These are phyloP conservation scores for Fusarium sp. DNA, from an alignment of 2,329 filamentous ascomycete species.

Conservation along the genomic window DNA sequence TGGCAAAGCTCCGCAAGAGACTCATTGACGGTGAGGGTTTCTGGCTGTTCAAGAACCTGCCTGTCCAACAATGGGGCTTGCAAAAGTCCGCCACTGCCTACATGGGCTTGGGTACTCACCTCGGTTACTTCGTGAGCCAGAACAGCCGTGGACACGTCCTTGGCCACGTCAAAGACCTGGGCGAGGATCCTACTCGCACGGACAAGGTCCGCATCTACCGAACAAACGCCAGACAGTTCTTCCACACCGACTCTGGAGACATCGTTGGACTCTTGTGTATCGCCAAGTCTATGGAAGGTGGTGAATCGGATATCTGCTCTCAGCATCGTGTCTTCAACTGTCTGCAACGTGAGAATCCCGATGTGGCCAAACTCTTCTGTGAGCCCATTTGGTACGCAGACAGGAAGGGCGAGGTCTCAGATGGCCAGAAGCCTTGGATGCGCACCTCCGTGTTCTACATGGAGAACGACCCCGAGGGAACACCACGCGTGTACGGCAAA, in stretches of 20 bases:
- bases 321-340: constrained; percentile 85
- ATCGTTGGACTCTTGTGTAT: constrained; percentile 87
- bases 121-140: constrained; percentile 88
- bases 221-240: constrained; percentile 71
- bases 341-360: constrained; percentile 80
- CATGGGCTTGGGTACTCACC: constrained; percentile 85
- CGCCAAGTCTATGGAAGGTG: constrained; percentile 80
- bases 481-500: constrained; percentile 69
- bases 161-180: constrained; percentile 88
- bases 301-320: constrained; percentile 84
- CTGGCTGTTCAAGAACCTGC: constrained; percentile 88
- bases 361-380: constrained; percentile 80
- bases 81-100: constrained; percentile 85
- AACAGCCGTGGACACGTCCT: constrained; percentile 86
- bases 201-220: constrained; percentile 89
- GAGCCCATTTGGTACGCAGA: constrained; percentile 92
- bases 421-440: constrained; percentile 81
- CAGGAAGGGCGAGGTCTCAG: constrained; percentile 84
- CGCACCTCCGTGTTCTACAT: constrained; percentile 80
- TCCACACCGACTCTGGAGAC: constrained; percentile 83
- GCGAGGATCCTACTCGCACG: constrained; percentile 79
- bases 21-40: constrained; percentile 85
- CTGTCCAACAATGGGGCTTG: constrained; percentile 79
- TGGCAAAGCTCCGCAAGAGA: constrained; percentile 52
- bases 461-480: constrained; percentile 64